These are phyloP conservation scores for Kuraishia piskuri DNA, from an alignment of 805 yeast species.

Conservation along the genomic window DNA sequence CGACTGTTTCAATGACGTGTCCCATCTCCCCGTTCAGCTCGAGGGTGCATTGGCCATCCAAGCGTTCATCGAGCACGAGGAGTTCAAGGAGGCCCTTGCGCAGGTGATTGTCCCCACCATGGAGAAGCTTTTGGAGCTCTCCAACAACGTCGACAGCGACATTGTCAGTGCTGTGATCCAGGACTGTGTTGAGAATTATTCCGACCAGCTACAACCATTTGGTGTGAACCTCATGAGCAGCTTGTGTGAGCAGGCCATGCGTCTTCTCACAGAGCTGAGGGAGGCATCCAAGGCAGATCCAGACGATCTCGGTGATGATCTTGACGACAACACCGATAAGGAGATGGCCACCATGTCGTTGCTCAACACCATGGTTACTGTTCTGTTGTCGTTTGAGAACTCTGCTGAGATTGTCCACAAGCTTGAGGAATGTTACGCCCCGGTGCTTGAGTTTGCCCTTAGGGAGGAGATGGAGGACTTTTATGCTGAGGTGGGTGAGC, in stretches of 20 bases:
- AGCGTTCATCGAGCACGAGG: constrained; percentile 56
- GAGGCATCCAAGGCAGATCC: constrained; percentile 45
- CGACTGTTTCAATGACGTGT: constrained; percentile 35
- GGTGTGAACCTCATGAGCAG: constrained; percentile 57
- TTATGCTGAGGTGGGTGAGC: constrained; percentile 72
- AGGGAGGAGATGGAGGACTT: constrained; percentile 66
- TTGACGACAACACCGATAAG: constrained; percentile 49
- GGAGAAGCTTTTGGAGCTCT: constrained; percentile 65
- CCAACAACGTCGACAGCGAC: constrained; percentile 81
- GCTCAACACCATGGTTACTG: constrained; percentile 79
- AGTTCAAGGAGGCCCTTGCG: constrained; percentile 62
- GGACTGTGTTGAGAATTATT: constrained; percentile 84
- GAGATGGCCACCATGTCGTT: constrained; percentile 82
- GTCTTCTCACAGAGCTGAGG: constrained; percentile 59
- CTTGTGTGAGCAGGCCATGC: constrained; percentile 67
- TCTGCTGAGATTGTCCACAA: constrained; percentile 58
- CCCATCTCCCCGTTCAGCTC: constrained; percentile 65
- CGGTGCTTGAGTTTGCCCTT: constrained; percentile 65
- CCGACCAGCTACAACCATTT: constrained; percentile 87
- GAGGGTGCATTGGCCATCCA: constrained; percentile 84
- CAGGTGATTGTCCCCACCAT: constrained; percentile 69
- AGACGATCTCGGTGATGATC: constrained; percentile 42
- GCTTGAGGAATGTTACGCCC: constrained; percentile 67
- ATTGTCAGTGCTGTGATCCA: constrained; percentile 87
- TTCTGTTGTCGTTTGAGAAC: constrained; percentile 80